Conservation (phyloP, 495 filamentous ascomycete species). For the Trichoderma erinaceum region DNA sequence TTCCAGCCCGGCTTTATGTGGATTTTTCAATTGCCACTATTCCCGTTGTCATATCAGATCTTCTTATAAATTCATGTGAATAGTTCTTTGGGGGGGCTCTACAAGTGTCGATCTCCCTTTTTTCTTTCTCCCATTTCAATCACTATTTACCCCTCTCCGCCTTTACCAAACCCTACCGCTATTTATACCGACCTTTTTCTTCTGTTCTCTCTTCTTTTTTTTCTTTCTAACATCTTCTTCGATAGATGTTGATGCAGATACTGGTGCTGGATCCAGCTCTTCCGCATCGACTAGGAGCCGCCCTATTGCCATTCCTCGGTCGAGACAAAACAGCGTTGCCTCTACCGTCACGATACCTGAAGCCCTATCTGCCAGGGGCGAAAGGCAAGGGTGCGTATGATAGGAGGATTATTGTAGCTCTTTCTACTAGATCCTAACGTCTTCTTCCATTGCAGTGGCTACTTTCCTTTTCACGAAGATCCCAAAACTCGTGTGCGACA, state of each 20-base stretch:
- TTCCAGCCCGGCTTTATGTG: neutral
- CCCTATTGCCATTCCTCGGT: conserved; percentile 42
- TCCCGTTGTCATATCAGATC: neutral
- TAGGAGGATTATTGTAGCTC: conserved; percentile 11
- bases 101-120: neutral
- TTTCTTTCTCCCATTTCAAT: too few species aligned
- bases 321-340: conserved; percentile 28
- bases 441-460: conserved; percentile 31
- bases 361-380: conserved; percentile 45
- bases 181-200: neutral
- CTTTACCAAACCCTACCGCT: neutral
- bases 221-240: neutral
- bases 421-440: conserved; percentile 3
- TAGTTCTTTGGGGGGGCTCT: neutral
- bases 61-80: neutral
- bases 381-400: conserved; percentile 42
- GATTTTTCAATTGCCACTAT: neutral
- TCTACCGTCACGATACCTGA: conserved; percentile 34
- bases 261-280: conserved; percentile 1
- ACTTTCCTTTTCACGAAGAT: conserved; percentile 48
- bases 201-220: neutral
- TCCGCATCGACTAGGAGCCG: conserved; percentile 23
- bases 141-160: too few species aligned
- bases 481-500: conserved; percentile 30
- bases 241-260: neutral